Base-by-base conservation (phyloP, 2,329 filamentous ascomycete genomes). In the Pseudogymnoascus sp. region DNA sequence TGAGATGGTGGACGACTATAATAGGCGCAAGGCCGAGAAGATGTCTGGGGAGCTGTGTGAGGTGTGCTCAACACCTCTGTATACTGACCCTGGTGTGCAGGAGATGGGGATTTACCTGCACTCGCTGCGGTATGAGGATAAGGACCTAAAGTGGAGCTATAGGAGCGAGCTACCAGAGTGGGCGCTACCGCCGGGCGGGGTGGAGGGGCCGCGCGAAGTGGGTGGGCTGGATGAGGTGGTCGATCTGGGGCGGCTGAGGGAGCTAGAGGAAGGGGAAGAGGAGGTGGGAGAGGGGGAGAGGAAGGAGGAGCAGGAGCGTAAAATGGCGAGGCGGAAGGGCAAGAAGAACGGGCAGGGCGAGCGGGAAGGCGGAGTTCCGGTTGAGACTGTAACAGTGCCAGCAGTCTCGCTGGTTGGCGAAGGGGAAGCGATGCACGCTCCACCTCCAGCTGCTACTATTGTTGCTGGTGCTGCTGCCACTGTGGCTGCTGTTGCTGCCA, bases 61-160 rank as follows among this genome's bases (percentile, higher is more conserved):
- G 5, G 74, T 92, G 35, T 99, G 94, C 74, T 82, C 88, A 63
- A 96, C 94, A 18, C 89, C 90, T 21, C 79, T 99, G 45, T 99
- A 97, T 75, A 95, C 90, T 13, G 94, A 99, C 71, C 94, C 94
- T 0, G 92, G 92, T 0, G 76, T 81, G 42, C 92, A 97, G 70
- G 94, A 99, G 77, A 80, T 99, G 55, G 90, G 90, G 0, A 88
- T 99, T 40, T 99, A 93, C 82, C 80, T 99, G 65, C 94, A 99
- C 77, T 95, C 93, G 62, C 84, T 92, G 64, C 86, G 90, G 52
- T 99, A 99, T 73, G 87, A 93, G 67, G 92, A 93, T 72, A 83
- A 86, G 27, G 85, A 86, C 27, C 93, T 92, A 3, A 80, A 80
- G 60, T 99, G 94, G 94, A 86, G 86, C 60, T 97, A 97, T 74